Evolutionary conservation across 331 rosid species (phyloP), one percentile per base, ranked within the genome.

Genomic region (Pyrus hybrid): DNA sequence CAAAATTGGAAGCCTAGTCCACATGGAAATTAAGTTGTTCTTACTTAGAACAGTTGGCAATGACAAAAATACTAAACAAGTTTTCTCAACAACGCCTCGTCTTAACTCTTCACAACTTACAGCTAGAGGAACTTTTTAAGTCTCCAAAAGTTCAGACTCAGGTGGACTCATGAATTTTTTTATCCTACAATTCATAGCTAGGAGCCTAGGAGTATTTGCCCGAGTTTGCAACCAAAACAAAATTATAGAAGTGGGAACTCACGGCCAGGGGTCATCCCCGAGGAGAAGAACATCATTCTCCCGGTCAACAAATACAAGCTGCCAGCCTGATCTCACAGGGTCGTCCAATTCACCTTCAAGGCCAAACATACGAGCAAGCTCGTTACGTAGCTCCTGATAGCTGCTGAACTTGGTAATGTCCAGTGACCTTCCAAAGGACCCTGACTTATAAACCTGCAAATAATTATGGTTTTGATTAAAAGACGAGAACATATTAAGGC

Each of bases 271-370:
- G 86, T 86, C 97, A 83, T 92, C 97, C 2, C 97, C 97, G 3
- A 92, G 96, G 81, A 92, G 96, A 87, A 92, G 96, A 84, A 92
- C 90, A 58, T 92, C 97, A 67, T 88, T 90, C 94, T 92, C 96
- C 88, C 93, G 90, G 88, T 92, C 97, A 63, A 92, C 94, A 71
- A 92, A 92, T 92, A 92, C 97, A 92, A 92, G 97, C 97, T 92
- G 97, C 97, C 97, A 92, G 97, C 97, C 97, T 92, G 97, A 92
- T 92, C 97, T 92, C 90, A 88, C 81, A 74, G 94, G 96, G 80
- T 92, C 97, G 85, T 90, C 97, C 89, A 92, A 80, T 78, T 90
- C 93, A 28, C 94, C 94, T 87, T 90, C 93, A 76, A 90, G 91
- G 80, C 93, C 90, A 77, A 92, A 92, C 97, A 92, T 86, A 41